Evolutionary conservation across 257 asterid genomes (phyloP), one percentile per base, ranked within the genome.

Genomic region (Forsythia suspensa): DNA sequence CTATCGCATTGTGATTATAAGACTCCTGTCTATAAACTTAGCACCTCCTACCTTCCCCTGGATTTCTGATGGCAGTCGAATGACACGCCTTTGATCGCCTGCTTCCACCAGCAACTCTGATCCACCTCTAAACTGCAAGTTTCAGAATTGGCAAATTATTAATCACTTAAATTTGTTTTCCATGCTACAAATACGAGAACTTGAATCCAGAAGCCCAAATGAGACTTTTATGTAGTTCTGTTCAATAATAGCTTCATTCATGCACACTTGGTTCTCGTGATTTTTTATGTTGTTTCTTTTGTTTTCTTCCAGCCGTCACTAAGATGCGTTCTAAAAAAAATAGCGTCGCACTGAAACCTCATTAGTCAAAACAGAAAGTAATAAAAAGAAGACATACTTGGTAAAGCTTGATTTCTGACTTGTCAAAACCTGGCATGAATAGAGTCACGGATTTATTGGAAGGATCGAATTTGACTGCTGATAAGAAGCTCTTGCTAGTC

Each of bases 351-450:
- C 34, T 29, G 34, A 41, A 36, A 40, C 63, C 12, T 42, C 76
- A 61, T 73, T 24, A 51, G 51, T 29, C 75, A 71, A 52, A 2
- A 43, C 24, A 39, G 34, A 13, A 77, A 51, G 29, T 24, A 44
- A 34, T 4, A 52, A 75, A 1, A 40, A 12, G 4, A 73, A 21
- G 3, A 44, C 91, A 9, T 89, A 93, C 99, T 79, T 95, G 98
- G 86, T 85, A 95, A 65, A 95, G 93, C 90, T 95, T 95, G 91
- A 95, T 93, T 84, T 95, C 98, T 11, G 98, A 95, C 91, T 95
- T 93, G 89, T 95, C 97, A 78, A 95, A 95, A 75, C 99, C 98
- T 20, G 99, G 99, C 97, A 95, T 90, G 89, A 92, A 91, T 41
- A 95, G 97, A 52, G 91, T 88, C 84, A 95, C 90, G 0, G 96